phyloP scores from a whole-genome alignment of 805 yeast species.

The Torulaspora indica region DNA sequence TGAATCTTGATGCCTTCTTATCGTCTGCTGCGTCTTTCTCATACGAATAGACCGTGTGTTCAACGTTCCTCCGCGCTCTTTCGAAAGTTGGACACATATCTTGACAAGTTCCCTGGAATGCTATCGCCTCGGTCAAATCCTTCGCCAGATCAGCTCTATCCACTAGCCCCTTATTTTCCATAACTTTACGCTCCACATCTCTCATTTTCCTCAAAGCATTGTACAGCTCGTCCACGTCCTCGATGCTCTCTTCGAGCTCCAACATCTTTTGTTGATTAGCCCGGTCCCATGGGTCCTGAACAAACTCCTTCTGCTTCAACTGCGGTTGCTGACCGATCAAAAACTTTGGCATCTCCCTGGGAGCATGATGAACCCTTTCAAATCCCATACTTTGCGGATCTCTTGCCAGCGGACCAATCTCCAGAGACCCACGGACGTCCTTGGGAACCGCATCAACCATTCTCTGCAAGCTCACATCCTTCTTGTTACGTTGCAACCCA shows the following conservation, averaged over 20 bases:
- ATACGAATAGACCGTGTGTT: conserved; percentile 74
- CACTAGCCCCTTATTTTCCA: conserved; percentile 78
- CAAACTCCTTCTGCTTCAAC: conserved; percentile 28
- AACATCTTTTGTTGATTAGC: conserved; percentile 63
- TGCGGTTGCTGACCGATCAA: conserved; percentile 38
- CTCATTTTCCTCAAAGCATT: conserved; percentile 72
- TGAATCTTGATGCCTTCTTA: conserved; percentile 50
- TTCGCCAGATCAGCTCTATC: conserved; percentile 82
- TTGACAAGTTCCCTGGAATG: conserved; percentile 78
- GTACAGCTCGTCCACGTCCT: conserved; percentile 66
- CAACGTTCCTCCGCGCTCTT: conserved; percentile 78
- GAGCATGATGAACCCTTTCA: conserved; percentile 14
- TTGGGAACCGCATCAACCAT: neutral
- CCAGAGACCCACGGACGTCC: neutral
- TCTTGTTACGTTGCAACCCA: neutral
- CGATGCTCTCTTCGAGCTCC: conserved; percentile 45
- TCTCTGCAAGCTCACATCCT: neutral
- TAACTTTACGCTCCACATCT: conserved; percentile 64
- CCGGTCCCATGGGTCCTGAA: conserved; percentile 62
- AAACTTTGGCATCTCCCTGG: conserved; percentile 37
- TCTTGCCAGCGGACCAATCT: conserved; percentile 24
- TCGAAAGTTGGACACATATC: conserved; percentile 97
- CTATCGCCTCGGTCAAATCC: conserved; percentile 80
- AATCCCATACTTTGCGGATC: conserved; percentile 27
- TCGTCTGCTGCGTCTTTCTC: conserved; percentile 61